A percentile compares a stretch with the other conserved stretches of the same genome.
Evolutionary conservation across 2,329 filamentous ascomycete genomes (phyloP).

Genomic region (Phoma herbarum): DNA sequence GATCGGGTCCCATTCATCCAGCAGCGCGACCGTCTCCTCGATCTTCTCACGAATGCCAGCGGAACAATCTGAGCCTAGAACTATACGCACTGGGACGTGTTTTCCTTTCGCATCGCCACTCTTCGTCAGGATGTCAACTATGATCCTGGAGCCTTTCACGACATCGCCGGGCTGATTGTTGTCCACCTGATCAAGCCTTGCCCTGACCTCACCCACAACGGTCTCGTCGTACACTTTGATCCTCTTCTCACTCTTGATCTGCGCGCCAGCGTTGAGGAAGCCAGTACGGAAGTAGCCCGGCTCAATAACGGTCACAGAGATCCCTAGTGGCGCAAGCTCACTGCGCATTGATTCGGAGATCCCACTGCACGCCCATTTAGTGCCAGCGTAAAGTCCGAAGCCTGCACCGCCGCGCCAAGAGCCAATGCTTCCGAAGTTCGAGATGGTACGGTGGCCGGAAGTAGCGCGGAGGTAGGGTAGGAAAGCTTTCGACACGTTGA

Average conservation of each 20-base stretch:
- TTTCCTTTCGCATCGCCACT: conserved; percentile 59
- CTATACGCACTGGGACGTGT: conserved; percentile 62
- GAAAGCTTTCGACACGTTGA: conserved; percentile 60
- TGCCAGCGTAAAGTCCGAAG: conserved; percentile 57
- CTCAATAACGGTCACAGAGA: conserved; percentile 58
- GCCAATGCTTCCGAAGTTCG: conserved; percentile 60
- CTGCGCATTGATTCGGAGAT: conserved; percentile 55
- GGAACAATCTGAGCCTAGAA: conserved; percentile 56
- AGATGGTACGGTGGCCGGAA: conserved; percentile 53
- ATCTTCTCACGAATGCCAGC: conserved; percentile 30
- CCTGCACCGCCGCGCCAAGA: conserved; percentile 53
- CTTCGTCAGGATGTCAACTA: conserved; percentile 65
- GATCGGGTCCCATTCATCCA: conserved; percentile 51
- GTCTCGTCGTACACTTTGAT: conserved; percentile 48
- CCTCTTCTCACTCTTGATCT: conserved; percentile 25
- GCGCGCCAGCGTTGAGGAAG: conserved; percentile 50
- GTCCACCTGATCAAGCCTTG: conserved; percentile 49
- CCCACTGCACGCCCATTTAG: conserved; percentile 57
- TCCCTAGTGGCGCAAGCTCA: conserved; percentile 57
- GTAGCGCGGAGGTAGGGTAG: conserved; percentile 59
- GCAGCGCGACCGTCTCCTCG: conserved; percentile 21
- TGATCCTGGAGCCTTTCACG: conserved; percentile 60
- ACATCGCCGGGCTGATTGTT: conserved; percentile 65
- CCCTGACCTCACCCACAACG: conserved; percentile 45
- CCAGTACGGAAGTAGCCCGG: conserved; percentile 62